Base-by-base conservation (phyloP, 345 rosid genomes). In the Pistacia vera region DNA sequence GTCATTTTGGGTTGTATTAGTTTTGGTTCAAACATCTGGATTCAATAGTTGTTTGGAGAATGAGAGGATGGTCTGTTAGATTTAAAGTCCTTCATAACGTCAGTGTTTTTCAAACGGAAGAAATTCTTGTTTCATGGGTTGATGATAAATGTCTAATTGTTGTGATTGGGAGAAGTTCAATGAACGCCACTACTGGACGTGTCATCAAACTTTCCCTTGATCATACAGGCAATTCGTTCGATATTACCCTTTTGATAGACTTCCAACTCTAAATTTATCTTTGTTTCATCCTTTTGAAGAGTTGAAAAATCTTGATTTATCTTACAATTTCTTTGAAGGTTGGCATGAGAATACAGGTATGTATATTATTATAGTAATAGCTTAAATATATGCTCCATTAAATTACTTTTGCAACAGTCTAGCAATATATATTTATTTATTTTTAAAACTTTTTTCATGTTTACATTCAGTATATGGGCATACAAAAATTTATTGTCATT, bases 11-110 rank as follows among this genome's bases (percentile, higher is more conserved):
- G 18, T 69, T 52, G 20, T 52, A 11, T 2, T 70, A 22, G 12
- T 56, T 36, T 69, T 61, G 41, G 48, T 54, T 71, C 72, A 68
- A 8, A 16, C 54, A 14, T 59, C 52, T 52, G 60, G 13, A 30
- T 4, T 1, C 25, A 25, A 22, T 25, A 36, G 41, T 51, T 48
- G 36, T 11, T 67, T 17, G 44, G 73, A 77, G 7, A 75, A 70
- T 52, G 82, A 84, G 67, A 81, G 69, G 17, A 51, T 11, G 82
- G 78, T 11, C 75, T 83, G n/a, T 55, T 75, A 30, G 80, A 83
- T 55, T 51, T 78, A 65, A 80, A 78, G 68, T 61, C 62, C 2
- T 68, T 68, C 63, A 16, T 76, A 11, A 20, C 74, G 41, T 48
- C 2, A 20, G 41, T 33, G 55, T 4, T 1, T 38, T 2, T 62